Base-by-base conservation (phyloP, 257 asterid genomes). In the Anisodus acutangulus region DNA sequence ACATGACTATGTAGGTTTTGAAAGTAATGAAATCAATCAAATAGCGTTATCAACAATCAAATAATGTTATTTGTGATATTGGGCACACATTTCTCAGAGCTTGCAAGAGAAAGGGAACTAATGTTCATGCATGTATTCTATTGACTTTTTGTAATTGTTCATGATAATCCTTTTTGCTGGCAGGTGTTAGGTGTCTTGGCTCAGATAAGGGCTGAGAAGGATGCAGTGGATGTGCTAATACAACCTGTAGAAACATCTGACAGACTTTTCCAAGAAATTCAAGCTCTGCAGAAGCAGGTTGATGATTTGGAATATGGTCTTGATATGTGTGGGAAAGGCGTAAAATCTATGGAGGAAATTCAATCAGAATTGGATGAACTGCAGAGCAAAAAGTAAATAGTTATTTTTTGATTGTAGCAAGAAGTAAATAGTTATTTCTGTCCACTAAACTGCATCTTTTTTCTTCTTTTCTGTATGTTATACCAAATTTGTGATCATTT, bases 211-310 rank as follows among this genome's bases (percentile, higher is more conserved):
- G 89, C 94, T 43, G 99, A 97, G 85, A 97, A 97, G 86, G 98
- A 88, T 86, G 84, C 92, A 22, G 91, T 95, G 79, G 99, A 97
- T 85, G 93, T 89, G 31, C 88, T 97, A 90, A 80, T 90, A 69
- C 95, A 88, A 87, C 98, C 98, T 84, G 93, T 92, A 64, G 99
- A 93, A 90, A 93, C 90, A 72, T 95, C 96, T 86, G 96, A 97
- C 85, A 88, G 95, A 90, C 90, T 89, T 55, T 90, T 92, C 87
- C 95, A 90, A 84, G 99, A 95, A 66, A 88, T 91, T 67, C 95
- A 93, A 86, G 85, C 83, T 83, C 86, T 94, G 92, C 94, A 97
- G 86, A 86, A 85, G 83, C 94, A 88, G 83, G 92, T 95, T 78
- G 90, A 90, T 83, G 98, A 90, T 70, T 87, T 97, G 89, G 97